Percentiles rank a stretch among this genome's conserved stretches.
Conservation (phyloP, 1,139 yeast genomes). For the Kodamaea derodonti region DNA sequence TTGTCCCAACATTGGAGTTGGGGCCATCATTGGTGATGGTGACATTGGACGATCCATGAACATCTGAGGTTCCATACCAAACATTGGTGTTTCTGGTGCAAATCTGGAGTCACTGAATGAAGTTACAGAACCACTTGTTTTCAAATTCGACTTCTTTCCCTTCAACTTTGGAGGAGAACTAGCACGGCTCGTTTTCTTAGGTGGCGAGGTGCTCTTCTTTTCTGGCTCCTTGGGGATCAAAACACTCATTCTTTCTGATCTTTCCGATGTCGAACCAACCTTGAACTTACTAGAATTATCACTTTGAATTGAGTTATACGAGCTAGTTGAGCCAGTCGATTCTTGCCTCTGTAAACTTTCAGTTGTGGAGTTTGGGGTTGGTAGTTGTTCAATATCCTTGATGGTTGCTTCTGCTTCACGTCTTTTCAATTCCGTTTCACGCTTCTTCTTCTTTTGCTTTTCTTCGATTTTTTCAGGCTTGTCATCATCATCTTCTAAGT, state of each 20-base stretch:
- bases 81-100: conserved; percentile 4
- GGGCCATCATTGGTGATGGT: conserved; percentile 11
- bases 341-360: conserved; percentile 19
- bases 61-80: conserved; percentile 3
- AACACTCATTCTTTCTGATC: conserved; percentile 13
- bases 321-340: conserved; percentile 27
- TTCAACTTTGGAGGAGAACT: conserved; percentile 2
- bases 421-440: conserved; percentile 4
- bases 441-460: conserved; percentile 8
- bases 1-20: conserved; percentile 9
- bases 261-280: conserved; percentile 23
- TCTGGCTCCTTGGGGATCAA: neutral
- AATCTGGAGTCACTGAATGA: conserved; percentile 12
- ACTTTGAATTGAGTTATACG: conserved; percentile 38
- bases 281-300: conserved; percentile 33
- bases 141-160: conserved; percentile 5
- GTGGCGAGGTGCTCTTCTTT: conserved; percentile 1
- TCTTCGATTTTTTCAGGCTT: neutral
- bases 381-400: conserved; percentile 12
- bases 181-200: conserved; percentile 4
- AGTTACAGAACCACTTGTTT: conserved; percentile 7
- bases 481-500: conserved; percentile 19
- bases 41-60: conserved; percentile 4
- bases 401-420: conserved; percentile 4
- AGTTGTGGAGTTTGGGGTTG: conserved; percentile 15